Evolutionary conservation across 2,329 filamentous ascomycete genomes (phyloP), one percentile per base, ranked within the genome.

Genomic region (Xylariaceae sp.): DNA sequence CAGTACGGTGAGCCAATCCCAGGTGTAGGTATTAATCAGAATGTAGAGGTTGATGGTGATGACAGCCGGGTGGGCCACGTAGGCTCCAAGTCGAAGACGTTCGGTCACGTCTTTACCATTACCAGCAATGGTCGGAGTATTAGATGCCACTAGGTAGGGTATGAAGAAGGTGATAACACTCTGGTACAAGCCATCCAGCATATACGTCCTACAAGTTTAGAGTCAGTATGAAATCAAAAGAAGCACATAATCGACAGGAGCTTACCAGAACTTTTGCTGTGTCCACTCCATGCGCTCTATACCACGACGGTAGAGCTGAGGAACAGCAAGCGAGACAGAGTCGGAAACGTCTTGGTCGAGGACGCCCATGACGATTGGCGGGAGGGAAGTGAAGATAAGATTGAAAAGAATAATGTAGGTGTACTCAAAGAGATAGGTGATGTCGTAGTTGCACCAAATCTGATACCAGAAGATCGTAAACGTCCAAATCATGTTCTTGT

Each of bases 401-500:
- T 97, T 97, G 82, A 96, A 96, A 72, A 97, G 83, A 64, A 97
- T 82, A 69, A 99, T 96, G 76, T 97, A 99, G 45, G 91, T 95
- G 78, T 96, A 97, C 74, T 99, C 94, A 77, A 95, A 97, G 56
- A 97, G 85, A 73, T 97, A 97, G 51, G 93, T 93, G 74, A 93
- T 92, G 77, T 99, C 94, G 73, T 95, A 97, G 76, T 96, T 88
- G 79, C 89, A 91, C 76, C 89, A 99, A 57, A 96, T 90, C 73
- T 95, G 92, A 75, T 90, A 99, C 93, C 93, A 97, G 82, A 97
- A 97, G 60, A 99, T 89, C 49, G 88, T 84, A 71, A 97, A 93
- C 0, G 91, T 94, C 94, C 94, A 99, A 55, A 97, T 88, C 75
- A 99, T 89, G 78, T 97, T 99, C 88, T 99, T 99, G 85, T 97